Evolutionary conservation across 371 early-diverging fungal genomes (phyloP).

Genomic region (Mucor irregularis): DNA sequence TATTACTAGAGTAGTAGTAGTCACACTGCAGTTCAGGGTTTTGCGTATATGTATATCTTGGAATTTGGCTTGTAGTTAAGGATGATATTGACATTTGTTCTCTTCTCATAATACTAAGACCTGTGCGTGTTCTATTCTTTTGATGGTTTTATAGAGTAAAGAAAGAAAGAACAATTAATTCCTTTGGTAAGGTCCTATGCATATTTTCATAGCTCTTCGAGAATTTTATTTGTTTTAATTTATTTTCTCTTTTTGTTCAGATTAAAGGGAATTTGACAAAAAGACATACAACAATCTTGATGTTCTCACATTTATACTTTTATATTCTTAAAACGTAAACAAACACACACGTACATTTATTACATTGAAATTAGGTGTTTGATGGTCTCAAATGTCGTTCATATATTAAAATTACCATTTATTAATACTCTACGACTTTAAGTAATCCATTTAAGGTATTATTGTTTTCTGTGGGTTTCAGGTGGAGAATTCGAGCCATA

Average conservation of each 20-base stretch:
- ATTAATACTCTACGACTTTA: not conserved
- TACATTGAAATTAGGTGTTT: not conserved
- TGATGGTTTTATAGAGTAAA: not conserved
- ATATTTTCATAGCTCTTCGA: no score
- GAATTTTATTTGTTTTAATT: constrained; percentile 2
- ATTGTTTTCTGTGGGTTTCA: constrained; percentile 44
- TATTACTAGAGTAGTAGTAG: not conserved
- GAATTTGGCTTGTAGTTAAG: constrained; percentile 7
- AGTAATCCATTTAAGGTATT: constrained; percentile 36
- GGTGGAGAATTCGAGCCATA: constrained; percentile 38
- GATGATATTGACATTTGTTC: constrained; percentile 27
- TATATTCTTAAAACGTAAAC: not conserved
- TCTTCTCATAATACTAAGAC: not conserved
- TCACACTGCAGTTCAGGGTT: not conserved
- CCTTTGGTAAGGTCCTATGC: no score
- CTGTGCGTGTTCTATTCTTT: not conserved
- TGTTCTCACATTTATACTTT: not conserved
- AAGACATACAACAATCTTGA: not conserved
- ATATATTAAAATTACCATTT: not conserved
- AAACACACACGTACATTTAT: constrained; percentile 1
- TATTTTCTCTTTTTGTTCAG: not conserved
- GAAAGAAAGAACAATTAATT: not conserved
- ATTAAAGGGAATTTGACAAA: not conserved
- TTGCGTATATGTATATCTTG: no score
- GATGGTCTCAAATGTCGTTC: constrained; percentile 8